phyloP scores from a whole-genome alignment of 139 green algal genomes.

The Protoeuglena noctilucae region DNA sequence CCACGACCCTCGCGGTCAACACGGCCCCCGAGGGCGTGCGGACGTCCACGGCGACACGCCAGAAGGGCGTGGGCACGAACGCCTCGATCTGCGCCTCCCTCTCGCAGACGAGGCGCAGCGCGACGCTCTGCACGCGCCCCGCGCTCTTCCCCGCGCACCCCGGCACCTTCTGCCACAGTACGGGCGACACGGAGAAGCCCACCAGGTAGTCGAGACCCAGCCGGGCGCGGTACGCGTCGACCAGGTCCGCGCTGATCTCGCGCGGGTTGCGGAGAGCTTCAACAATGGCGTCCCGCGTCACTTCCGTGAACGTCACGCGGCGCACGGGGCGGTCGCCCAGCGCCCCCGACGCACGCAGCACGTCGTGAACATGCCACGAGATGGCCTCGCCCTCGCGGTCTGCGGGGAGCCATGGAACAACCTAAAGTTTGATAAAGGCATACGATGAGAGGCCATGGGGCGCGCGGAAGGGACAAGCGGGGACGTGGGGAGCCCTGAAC shows the following conservation, averaged over 20 bases:
- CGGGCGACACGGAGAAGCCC: constrained; percentile 66
- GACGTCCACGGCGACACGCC: constrained; percentile 19
- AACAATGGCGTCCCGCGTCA: constrained; percentile 58
- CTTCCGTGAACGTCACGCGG: constrained; percentile 65
- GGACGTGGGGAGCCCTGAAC: too few species aligned
- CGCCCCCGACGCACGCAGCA: constrained; percentile 29
- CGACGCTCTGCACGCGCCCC: constrained; percentile 71
- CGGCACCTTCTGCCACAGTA: constrained; percentile 83
- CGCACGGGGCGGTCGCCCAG: constrained; percentile 1
- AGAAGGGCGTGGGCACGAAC: constrained; percentile 49
- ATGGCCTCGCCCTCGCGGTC: constrained; percentile 85
- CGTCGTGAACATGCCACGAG: constrained; percentile 75
- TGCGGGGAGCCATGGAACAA: too few species aligned
- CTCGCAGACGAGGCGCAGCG: constrained; percentile 66
- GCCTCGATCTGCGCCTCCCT: constrained; percentile 48
- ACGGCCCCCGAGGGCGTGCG: background rate
- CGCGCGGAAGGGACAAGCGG: too few species aligned
- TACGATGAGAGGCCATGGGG: too few species aligned
- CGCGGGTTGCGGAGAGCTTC: constrained; percentile 42
- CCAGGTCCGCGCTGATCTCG: constrained; percentile 38
- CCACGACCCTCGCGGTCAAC: background rate
- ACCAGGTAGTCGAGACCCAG: constrained; percentile 82
- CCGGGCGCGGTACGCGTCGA: constrained; percentile 79
- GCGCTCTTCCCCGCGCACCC: constrained; percentile 45
- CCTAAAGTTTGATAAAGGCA: too few species aligned